A percentile compares a stretch with the other conserved stretches of the same genome.
phyloP scores from a whole-genome alignment of 2,329 filamentous ascomycete genomes.

The Talaromyces sp. region DNA sequence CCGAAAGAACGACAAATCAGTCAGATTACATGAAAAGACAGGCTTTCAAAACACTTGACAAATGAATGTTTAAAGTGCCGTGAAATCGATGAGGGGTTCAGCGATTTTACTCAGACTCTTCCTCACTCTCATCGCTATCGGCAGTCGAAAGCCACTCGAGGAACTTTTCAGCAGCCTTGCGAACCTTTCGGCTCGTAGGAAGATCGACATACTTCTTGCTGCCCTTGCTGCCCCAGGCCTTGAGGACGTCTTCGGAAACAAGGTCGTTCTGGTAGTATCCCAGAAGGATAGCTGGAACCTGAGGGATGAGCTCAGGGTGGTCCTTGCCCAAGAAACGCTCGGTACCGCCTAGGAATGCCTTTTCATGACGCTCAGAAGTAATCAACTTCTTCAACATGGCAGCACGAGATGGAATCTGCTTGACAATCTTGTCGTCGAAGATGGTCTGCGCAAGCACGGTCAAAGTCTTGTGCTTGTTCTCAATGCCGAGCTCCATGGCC shows the following conservation, averaged over 20 bases:
- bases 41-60: not conserved
- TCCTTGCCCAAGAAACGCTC: conserved; percentile 87
- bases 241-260: conserved; percentile 80
- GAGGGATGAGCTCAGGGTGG: conserved; percentile 70
- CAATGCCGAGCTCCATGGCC: conserved; percentile 92
- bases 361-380: conserved; percentile 89
- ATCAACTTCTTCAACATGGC: conserved; percentile 89
- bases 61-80: not conserved
- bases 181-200: conserved; percentile 86
- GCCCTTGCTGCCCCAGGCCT: conserved; percentile 88
- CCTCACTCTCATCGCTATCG: conserved; percentile 66
- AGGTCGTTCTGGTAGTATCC: conserved; percentile 89
- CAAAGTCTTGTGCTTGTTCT: conserved; percentile 88
- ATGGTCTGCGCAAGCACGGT: conserved; percentile 89
- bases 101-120: conserved; percentile 53
- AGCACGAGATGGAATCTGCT: conserved; percentile 81
- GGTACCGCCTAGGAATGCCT: conserved; percentile 89
- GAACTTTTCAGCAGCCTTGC: conserved; percentile 91
- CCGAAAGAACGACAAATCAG: not conserved
- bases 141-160: conserved; percentile 89
- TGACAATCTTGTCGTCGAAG: conserved; percentile 84
- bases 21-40: not conserved
- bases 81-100: not conserved
- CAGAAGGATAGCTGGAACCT: conserved; percentile 82
- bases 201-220: conserved; percentile 98